A percentile compares a stretch with the other conserved stretches of the same genome.
phyloP scores from a whole-genome alignment of 2,329 filamentous ascomycete genomes.

The Nakataea oryzae region DNA sequence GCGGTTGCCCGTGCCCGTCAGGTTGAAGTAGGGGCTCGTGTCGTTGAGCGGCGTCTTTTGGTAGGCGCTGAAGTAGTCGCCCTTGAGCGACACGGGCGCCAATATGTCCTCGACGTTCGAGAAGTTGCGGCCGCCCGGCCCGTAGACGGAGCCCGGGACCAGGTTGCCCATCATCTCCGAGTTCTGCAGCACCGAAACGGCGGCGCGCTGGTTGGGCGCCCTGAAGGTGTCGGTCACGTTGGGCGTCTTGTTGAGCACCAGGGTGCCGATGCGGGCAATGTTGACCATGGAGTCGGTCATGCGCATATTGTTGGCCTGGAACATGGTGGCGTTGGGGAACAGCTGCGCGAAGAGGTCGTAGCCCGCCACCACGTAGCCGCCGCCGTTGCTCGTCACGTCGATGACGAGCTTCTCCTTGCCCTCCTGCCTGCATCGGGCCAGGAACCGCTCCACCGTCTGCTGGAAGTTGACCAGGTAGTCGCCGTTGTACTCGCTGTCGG shows the following conservation, averaged over 20 bases:
- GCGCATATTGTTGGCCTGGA: slow-evolving; percentile 38
- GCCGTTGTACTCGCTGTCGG: slow-evolving; percentile 8
- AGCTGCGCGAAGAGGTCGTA: slow-evolving; percentile 51
- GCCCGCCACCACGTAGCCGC: slow-evolving; percentile 47
- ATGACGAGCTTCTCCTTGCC: slow-evolving; percentile 51
- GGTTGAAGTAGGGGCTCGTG: slow-evolving; percentile 25
- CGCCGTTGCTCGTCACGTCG: slow-evolving; percentile 47
- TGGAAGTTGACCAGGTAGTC: slow-evolving; percentile 20
- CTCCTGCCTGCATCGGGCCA: slow-evolving; percentile 28
- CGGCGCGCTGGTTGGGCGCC: slow-evolving; percentile 24
- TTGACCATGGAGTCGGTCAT: slow-evolving; percentile 34
- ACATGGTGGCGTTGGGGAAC: slow-evolving; percentile 38
- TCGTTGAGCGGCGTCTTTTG: slow-evolving; percentile 27
- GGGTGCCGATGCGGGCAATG: slow-evolving; percentile 26
- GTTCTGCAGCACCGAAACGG: slow-evolving; percentile 32
- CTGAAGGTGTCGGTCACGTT: slow-evolving; percentile 5
- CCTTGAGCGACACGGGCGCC: slow-evolving; percentile 22
- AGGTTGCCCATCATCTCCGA: slow-evolving; percentile 29
- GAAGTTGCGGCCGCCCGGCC: slow-evolving; percentile 24
- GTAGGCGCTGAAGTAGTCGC: slow-evolving; percentile 43
- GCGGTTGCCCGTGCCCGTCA: slow-evolving; percentile 38
- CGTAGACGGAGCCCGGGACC: slow-evolving; percentile 33
- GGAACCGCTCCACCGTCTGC: slow-evolving; percentile 23
- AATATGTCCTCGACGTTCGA: slow-evolving; percentile 19
- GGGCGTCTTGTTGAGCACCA: slow-evolving; percentile 13